A percentile compares a stretch with the other conserved stretches of the same genome.
Evolutionary conservation across 1,284 basidiomycete species (phyloP).

Genomic region (Wallemia hederae): DNA sequence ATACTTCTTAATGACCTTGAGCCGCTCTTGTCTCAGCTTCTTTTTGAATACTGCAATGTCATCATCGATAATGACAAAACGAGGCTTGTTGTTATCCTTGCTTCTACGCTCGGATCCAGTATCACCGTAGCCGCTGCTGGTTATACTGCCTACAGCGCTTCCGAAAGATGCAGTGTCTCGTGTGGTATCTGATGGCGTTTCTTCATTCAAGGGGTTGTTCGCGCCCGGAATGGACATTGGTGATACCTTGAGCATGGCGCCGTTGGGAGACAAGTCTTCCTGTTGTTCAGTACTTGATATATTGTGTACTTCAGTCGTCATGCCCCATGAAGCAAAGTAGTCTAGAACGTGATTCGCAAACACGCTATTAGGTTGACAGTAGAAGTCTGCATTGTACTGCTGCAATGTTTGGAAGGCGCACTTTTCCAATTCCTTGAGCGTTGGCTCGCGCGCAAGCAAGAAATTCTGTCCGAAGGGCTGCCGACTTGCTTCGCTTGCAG

Average conservation of each 20-base stretch:
- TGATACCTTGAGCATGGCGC: not conserved
- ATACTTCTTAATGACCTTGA: slow-evolving; percentile 16
- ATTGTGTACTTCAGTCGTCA: slow-evolving; percentile 39
- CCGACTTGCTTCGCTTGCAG: slow-evolving; percentile 22
- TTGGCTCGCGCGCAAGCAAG: slow-evolving; percentile 33
- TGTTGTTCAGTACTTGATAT: slow-evolving; percentile 24
- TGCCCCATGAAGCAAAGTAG: slow-evolving; percentile 70
- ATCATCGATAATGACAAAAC: slow-evolving; percentile 68
- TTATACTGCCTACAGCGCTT: not conserved
- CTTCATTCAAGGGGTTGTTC: not conserved
- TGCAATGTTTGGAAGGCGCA: slow-evolving; percentile 46
- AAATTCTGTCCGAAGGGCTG: slow-evolving; percentile 16
- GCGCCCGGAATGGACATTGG: not conserved
- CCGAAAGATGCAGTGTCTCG: not conserved
- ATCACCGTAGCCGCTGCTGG: not conserved
- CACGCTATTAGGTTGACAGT: slow-evolving; percentile 47
- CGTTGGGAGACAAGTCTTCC: slow-evolving; percentile 3
- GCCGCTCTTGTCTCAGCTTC: slow-evolving; percentile 31
- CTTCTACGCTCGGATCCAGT: not conserved
- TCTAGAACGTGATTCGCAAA: slow-evolving; percentile 72
- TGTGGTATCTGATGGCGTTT: not conserved
- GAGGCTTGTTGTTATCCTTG: slow-evolving; percentile 8
- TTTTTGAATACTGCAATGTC: slow-evolving; percentile 43
- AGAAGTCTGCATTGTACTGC: slow-evolving; percentile 48
- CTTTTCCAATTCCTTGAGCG: slow-evolving; percentile 35